Conservation (phyloP, 768 basidiomycete genomes). For the Mycena crocata region DNA sequence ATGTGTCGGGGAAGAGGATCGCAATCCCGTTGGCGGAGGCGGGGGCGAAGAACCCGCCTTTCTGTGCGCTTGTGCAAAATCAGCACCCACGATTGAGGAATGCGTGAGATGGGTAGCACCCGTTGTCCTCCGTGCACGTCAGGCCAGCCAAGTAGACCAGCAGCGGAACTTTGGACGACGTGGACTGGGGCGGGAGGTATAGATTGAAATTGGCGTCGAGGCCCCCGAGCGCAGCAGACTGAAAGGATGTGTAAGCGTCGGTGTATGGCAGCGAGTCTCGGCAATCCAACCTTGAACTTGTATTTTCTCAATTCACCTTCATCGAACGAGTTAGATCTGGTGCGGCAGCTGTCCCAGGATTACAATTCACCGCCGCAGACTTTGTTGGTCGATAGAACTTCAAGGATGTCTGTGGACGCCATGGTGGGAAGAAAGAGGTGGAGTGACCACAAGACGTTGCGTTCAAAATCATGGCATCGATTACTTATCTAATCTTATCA, state of each 20-base stretch:
- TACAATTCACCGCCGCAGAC: constrained; percentile 77
- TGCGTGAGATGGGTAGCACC: constrained; percentile 52
- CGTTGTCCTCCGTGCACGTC: constrained; percentile 94
- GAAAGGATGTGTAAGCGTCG: constrained; percentile 1
- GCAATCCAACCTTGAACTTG: constrained; percentile 78
- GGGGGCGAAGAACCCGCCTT: constrained; percentile 90
- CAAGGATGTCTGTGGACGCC: constrained; percentile 16
- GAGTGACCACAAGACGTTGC: constrained; percentile 7
- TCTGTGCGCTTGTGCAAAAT: constrained; percentile 75
- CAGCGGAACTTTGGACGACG: constrained; percentile 64
- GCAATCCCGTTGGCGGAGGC: constrained; percentile 91
- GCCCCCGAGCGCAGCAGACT: constrained; percentile 81
- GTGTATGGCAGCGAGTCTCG: background rate
- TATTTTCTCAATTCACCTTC: constrained; percentile 76
- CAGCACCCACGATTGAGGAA: background rate
- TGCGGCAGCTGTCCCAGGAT: too few species aligned
- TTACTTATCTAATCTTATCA: constrained; percentile 2
- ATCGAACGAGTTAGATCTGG: background rate
- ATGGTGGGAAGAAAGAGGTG: constrained; percentile 5
- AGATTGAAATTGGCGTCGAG: constrained; percentile 86
- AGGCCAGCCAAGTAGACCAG: constrained; percentile 91
- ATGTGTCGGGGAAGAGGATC: constrained; percentile 94
- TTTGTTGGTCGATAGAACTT: constrained; percentile 42
- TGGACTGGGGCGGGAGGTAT: constrained; percentile 79
- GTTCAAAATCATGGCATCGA: background rate